Percentiles rank a stretch among this genome's conserved stretches.
phyloP scores from a whole-genome alignment of 805 yeast species.

The Candida jianshihensis region DNA sequence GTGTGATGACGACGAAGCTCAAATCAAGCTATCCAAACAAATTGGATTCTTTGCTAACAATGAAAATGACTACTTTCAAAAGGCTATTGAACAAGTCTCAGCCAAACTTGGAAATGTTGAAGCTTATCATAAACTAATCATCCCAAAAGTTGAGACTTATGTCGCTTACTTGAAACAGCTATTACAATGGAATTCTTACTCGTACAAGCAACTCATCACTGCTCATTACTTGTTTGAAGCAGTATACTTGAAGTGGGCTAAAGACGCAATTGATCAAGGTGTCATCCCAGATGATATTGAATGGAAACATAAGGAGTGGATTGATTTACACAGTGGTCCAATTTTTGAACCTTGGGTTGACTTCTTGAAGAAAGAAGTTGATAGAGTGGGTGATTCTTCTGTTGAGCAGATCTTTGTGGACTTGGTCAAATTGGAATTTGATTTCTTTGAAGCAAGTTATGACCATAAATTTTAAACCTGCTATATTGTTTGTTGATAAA shows the following conservation, averaged over 20 bases:
- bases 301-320: slow-evolving; percentile 46
- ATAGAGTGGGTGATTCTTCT: slow-evolving; percentile 26
- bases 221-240: slow-evolving; percentile 41
- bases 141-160: slow-evolving; percentile 34
- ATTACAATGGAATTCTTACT: slow-evolving; percentile 19
- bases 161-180: slow-evolving; percentile 28
- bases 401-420: slow-evolving; percentile 26
- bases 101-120: slow-evolving; percentile 13
- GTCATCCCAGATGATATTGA: slow-evolving; percentile 26
- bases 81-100: slow-evolving; percentile 24
- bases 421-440: slow-evolving; percentile 34
- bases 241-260: slow-evolving; percentile 48
- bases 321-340: slow-evolving; percentile 42
- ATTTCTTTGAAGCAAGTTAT: slow-evolving; percentile 43
- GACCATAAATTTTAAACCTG: slow-evolving; percentile 6
- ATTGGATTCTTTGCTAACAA: slow-evolving; percentile 42
- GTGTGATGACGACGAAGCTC: slow-evolving; percentile 33
- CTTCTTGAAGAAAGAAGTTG: slow-evolving; percentile 38
- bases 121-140: slow-evolving; percentile 5
- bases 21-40: slow-evolving; percentile 39
- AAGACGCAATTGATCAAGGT: slow-evolving; percentile 24
- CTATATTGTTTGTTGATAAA: too few relatives aligned
- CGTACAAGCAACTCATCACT: slow-evolving; percentile 37
- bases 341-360: slow-evolving; percentile 42
- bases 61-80: slow-evolving; percentile 42